Evolutionary conservation across 768 basidiomycete species (phyloP).

Genomic region (Coprinopsis cinerea): DNA sequence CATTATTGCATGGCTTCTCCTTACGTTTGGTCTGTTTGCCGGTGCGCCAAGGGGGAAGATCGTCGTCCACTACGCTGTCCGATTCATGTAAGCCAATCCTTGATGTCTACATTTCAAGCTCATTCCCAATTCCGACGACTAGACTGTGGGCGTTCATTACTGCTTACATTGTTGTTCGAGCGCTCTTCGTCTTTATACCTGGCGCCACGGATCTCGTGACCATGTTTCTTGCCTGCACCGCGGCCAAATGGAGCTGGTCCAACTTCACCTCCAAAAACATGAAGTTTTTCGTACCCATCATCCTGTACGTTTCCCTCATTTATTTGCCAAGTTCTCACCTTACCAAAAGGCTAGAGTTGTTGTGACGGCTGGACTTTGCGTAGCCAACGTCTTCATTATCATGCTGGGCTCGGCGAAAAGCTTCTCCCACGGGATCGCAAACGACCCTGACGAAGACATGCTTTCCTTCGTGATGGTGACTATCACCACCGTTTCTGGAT

Average conservation of each 20-base stretch:
- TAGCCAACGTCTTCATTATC: not conserved
- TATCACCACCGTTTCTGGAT: not conserved
- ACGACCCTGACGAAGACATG: not conserved
- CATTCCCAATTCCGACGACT: not conserved
- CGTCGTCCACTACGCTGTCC: not conserved
- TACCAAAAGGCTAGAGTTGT: not conserved
- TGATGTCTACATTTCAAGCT: not conserved
- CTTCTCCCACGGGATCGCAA: not conserved
- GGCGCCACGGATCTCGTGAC: not conserved
- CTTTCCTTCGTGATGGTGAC: not conserved
- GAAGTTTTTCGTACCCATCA: not conserved
- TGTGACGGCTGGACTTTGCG: not conserved
- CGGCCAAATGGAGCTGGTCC: not conserved
- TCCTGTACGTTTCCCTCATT: not conserved
- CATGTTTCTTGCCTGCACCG: not conserved
- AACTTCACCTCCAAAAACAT: not conserved
- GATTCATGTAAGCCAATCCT: not conserved
- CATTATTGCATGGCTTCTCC: not conserved
- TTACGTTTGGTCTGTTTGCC: not conserved
- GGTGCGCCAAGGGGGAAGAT: not conserved
- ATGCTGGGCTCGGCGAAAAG: not conserved
- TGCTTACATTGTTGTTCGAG: not conserved
- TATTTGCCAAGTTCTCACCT: not conserved
- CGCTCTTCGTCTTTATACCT: not conserved
- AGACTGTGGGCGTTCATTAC: not conserved